These are phyloP conservation scores for Oryza glumipatula DNA, from an alignment of 176 grass and related monocot genomes.

Conservation along the genomic window DNA sequence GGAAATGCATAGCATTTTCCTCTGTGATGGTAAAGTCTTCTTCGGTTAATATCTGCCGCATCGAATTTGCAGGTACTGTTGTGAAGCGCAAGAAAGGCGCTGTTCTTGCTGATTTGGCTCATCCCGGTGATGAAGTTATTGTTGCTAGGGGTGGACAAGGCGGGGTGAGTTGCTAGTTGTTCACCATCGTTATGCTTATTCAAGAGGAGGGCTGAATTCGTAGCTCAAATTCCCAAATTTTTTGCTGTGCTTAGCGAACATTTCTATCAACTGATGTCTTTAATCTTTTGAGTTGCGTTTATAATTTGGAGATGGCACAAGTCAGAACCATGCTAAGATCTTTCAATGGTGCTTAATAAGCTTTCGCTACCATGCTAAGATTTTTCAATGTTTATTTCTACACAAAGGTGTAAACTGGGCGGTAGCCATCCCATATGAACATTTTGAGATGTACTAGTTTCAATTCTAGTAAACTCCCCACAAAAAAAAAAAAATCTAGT, in stretches of 20 bases:
- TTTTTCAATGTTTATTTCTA: slow-evolving; percentile 2
- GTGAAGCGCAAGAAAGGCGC: slow-evolving; percentile 88
- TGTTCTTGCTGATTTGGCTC: slow-evolving; percentile 86
- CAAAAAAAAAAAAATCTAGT: too few relatives aligned
- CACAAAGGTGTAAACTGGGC: not conserved
- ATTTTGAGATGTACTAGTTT: slow-evolving; percentile 10
- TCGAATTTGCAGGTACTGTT: slow-evolving; percentile 67
- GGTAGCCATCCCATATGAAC: slow-evolving; percentile 1
- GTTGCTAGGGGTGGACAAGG: slow-evolving; percentile 95
- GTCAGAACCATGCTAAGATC: not conserved
- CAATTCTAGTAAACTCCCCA: not conserved
- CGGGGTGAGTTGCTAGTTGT: slow-evolving; percentile 54
- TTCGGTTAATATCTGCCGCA: not conserved
- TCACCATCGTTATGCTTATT: not conserved
- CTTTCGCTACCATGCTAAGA: not conserved
- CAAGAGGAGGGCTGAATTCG: not conserved
- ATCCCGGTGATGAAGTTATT: slow-evolving; percentile 79
- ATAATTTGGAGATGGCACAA: not conserved
- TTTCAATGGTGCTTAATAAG: not conserved
- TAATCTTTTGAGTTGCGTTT: not conserved
- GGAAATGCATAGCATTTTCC: not conserved
- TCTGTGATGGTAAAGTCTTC: not conserved
- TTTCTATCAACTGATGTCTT: not conserved
- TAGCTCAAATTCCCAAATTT: not conserved
- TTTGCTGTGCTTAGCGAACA: not conserved